Conservation (phyloP, 2,329 filamentous ascomycete genomes). For the Alternaria consortialis region DNA sequence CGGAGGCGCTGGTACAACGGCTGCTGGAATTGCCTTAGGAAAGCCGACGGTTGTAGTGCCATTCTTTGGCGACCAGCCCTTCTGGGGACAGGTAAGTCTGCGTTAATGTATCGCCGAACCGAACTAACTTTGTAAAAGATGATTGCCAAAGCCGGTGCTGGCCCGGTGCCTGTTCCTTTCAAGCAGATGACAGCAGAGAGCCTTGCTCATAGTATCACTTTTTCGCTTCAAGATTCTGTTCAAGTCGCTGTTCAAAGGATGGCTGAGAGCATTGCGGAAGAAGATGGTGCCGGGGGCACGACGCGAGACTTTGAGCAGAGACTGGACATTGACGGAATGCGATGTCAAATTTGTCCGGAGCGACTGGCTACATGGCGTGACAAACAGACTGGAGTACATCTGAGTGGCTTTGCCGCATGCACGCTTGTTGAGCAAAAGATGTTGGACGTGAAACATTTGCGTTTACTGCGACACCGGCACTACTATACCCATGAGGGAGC, state of each 20-base stretch:
- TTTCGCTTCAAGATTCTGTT: conserved; percentile 54
- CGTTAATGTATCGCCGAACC: neutral
- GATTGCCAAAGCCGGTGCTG: conserved; percentile 60
- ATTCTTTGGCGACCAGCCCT: conserved; percentile 67
- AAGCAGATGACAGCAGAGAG: conserved; percentile 56
- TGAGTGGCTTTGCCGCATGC: conserved; percentile 27
- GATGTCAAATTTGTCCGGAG: conserved; percentile 31
- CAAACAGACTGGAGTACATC: conserved; percentile 27
- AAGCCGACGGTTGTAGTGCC: conserved; percentile 65
- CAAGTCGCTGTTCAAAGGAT: conserved; percentile 25
- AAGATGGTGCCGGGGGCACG: conserved; percentile 24
- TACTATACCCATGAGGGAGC: conserved; percentile 35
- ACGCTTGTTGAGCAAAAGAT: conserved; percentile 13
- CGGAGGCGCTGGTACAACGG: conserved; percentile 68
- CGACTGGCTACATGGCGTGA: conserved; percentile 31
- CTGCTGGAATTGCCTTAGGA: conserved; percentile 62
- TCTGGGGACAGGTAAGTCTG: conserved; percentile 56
- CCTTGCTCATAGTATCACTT: conserved; percentile 58
- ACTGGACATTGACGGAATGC: conserved; percentile 25
- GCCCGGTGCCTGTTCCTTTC: conserved; percentile 59
- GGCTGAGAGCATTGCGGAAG: conserved; percentile 27
- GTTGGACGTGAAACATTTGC: conserved; percentile 20
- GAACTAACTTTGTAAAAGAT: conserved; percentile 42
- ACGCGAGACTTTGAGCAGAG: conserved; percentile 23
- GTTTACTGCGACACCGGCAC: conserved; percentile 29